Evolutionary conservation across 495 filamentous ascomycete species (phyloP).

Genomic region (Echria macrotheca): DNA sequence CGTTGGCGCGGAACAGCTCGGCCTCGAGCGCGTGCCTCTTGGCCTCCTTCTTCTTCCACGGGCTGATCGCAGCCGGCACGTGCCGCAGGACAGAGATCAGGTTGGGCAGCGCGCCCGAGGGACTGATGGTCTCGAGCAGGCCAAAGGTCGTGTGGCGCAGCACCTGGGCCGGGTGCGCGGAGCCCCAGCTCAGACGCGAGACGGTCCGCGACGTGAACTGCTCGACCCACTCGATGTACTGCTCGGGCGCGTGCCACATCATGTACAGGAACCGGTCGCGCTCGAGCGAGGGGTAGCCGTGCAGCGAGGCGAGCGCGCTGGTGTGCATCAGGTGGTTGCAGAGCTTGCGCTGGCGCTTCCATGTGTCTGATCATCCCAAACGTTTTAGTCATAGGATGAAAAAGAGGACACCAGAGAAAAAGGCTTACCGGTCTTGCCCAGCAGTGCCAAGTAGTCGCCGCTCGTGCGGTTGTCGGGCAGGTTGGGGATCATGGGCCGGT

Average conservation of each 20-base stretch:
- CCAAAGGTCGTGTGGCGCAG: conserved; percentile 53
- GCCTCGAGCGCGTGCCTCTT: conserved; percentile 36
- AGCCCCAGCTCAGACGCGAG: conserved; percentile 55
- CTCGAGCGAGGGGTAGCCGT: conserved; percentile 50
- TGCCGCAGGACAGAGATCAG: conserved; percentile 39
- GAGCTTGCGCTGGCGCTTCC: conserved; percentile 55
- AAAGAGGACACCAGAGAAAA: conserved; percentile 20
- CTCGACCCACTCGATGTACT: conserved; percentile 52
- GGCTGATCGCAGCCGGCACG: conserved; percentile 37
- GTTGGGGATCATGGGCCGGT: conserved; percentile 52
- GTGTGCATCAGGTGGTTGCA: conserved; percentile 50
- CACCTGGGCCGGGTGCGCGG: conserved; percentile 38
- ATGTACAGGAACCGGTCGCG: conserved; percentile 49
- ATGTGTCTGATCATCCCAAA: conserved; percentile 43
- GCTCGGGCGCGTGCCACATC: conserved; percentile 31
- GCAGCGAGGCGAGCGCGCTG: conserved; percentile 37
- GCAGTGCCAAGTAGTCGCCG: conserved; percentile 51
- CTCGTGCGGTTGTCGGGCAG: conserved; percentile 51
- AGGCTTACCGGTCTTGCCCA: conserved; percentile 48
- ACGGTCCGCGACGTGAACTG: conserved; percentile 56
- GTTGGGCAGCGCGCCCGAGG: conserved; percentile 51
- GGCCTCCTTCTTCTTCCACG: conserved; percentile 49
- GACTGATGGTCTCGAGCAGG: conserved; percentile 53
- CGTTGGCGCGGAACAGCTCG: conserved; percentile 30
- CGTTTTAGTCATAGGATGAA: not conserved